Conservation (phyloP, 768 basidiomycete species). For the Leccinum variicolor region DNA sequence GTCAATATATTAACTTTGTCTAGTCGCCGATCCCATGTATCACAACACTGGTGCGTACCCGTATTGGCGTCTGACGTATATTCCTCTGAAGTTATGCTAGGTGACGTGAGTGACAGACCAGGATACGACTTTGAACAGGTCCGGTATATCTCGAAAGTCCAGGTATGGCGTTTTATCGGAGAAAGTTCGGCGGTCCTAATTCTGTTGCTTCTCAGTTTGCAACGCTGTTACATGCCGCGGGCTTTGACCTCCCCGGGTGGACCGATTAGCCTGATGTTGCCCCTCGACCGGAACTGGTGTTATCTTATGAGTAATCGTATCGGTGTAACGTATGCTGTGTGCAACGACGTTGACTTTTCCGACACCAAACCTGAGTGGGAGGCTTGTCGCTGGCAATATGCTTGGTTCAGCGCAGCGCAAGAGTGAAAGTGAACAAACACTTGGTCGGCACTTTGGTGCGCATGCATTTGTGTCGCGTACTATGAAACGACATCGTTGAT, state of each 20-base stretch:
- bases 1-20: neutral
- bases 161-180: conserved; percentile 42
- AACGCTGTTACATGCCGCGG: conserved; percentile 66
- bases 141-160: conserved; percentile 81
- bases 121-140: conserved; percentile 86
- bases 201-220: conserved; percentile 50
- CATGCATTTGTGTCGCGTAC: neutral
- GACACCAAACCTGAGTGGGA: neutral
- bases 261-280: neutral
- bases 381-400: neutral
- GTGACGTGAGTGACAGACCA: conserved; percentile 74
- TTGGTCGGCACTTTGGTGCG: neutral
- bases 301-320: neutral
- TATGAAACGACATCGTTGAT: neutral
- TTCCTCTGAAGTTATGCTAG: conserved; percentile 28
- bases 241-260: conserved; percentile 40
- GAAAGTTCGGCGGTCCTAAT: neutral
- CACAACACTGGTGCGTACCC: conserved; percentile 65
- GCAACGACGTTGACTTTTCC: neutral
- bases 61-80: neutral
- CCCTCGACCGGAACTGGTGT: neutral
- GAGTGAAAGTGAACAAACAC: neutral
- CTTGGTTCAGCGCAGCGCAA: neutral
- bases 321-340: neutral
- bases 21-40: conserved; percentile 87